Percentiles rank a stretch among this genome's conserved stretches.
These are phyloP conservation scores for Pseudogymnoascus sp. DNA, from an alignment of 2,329 filamentous ascomycete species.

Conservation along the genomic window DNA sequence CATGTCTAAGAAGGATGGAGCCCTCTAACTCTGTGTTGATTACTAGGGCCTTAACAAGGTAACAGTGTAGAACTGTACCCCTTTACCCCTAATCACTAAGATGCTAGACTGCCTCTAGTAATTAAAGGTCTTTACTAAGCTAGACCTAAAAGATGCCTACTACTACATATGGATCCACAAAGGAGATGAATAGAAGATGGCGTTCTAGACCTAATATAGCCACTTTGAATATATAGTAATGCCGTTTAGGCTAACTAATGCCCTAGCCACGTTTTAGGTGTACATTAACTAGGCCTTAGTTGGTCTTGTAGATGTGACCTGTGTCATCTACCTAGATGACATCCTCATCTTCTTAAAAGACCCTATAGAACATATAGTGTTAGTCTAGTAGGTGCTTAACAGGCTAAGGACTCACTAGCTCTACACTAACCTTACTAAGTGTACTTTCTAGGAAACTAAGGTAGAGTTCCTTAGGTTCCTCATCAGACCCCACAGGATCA, in stretches of 20 bases:
- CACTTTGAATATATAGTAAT: too few relatives aligned
- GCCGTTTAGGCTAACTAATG: too few relatives aligned
- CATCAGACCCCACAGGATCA: constrained; percentile 11
- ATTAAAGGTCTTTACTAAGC: neutral
- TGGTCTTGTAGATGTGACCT: neutral
- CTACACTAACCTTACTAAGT: constrained; percentile 10
- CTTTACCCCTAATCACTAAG: constrained; percentile 9
- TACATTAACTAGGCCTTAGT: constrained; percentile 10
- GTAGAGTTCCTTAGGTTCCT: constrained; percentile 16
- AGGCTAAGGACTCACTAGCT: neutral
- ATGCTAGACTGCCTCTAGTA: neutral
- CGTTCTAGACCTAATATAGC: too few relatives aligned
- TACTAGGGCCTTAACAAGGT: constrained; percentile 10
- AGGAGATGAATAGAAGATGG: too few relatives aligned
- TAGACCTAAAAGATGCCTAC: too few relatives aligned
- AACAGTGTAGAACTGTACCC: constrained; percentile 8
- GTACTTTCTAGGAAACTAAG: constrained; percentile 12
- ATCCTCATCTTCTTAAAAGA: constrained; percentile 12
- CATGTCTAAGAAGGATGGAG: constrained; percentile 12
- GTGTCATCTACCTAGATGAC: constrained; percentile 13
- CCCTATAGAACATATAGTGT: neutral
- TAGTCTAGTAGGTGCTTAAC: neutral
- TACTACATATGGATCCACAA: too few relatives aligned
- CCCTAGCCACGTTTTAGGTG: too few relatives aligned
- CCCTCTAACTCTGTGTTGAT: constrained; percentile 13